Evolutionary conservation across 2,329 filamentous ascomycete species (phyloP).

Genomic region (Ceratocystis huliohia): DNA sequence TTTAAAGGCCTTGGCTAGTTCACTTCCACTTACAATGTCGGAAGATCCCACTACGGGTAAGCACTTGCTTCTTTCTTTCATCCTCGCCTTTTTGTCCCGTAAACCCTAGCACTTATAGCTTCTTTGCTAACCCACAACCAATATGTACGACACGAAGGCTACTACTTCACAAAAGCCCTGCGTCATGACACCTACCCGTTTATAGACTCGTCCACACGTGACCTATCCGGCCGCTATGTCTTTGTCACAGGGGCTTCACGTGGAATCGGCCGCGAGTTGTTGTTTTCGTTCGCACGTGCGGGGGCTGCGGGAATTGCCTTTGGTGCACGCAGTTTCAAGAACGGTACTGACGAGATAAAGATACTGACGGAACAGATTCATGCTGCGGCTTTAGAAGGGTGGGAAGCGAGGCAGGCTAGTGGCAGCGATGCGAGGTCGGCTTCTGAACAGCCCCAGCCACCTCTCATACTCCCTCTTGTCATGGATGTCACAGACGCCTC

Average conservation of each 20-base stretch:
- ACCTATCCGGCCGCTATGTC: slow-evolving; percentile 31
- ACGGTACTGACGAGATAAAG: slow-evolving; percentile 26
- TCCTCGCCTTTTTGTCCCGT: neutral
- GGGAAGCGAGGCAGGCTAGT: neutral
- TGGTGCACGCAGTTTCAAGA: slow-evolving; percentile 36
- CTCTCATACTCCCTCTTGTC: slow-evolving; percentile 31
- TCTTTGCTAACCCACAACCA: neutral
- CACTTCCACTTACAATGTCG: neutral
- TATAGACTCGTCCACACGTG: slow-evolving; percentile 33
- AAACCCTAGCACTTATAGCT: neutral
- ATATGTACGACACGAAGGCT: slow-evolving; percentile 17
- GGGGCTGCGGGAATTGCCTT: slow-evolving; percentile 41
- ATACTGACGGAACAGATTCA: neutral
- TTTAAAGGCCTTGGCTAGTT: too few species aligned
- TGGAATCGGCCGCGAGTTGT: slow-evolving; percentile 42
- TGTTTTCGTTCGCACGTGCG: slow-evolving; percentile 43
- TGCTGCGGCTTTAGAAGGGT: neutral
- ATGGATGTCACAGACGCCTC: slow-evolving; percentile 30
- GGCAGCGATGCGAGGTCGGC: slow-evolving; percentile 27
- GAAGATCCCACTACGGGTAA: slow-evolving; percentile 14
- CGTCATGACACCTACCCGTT: slow-evolving; percentile 41
- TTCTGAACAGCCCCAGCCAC: slow-evolving; percentile 24
- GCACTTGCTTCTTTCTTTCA: neutral
- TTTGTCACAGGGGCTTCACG: slow-evolving; percentile 45
- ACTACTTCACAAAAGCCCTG: slow-evolving; percentile 26